Percentiles rank a stretch among this genome's conserved stretches.
Evolutionary conservation across 108 stramenopile species (phyloP).

Genomic region (Conticribra weissflogii): DNA sequence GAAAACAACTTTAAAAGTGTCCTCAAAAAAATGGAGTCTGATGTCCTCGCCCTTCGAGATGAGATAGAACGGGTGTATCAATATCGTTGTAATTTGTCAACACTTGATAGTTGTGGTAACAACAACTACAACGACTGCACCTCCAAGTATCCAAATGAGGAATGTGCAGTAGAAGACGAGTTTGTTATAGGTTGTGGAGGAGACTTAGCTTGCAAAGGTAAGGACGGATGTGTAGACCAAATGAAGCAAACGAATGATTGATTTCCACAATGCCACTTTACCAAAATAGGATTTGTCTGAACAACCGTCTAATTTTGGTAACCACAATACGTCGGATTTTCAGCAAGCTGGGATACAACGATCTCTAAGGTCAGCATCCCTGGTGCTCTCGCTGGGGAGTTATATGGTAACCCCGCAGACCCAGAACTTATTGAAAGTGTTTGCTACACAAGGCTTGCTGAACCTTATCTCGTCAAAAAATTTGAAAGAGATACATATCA

Average conservation of each 20-base stretch:
- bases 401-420: slow-evolving; percentile 16
- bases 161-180: slow-evolving; percentile 8
- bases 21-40: slow-evolving; percentile 16
- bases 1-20: slow-evolving; percentile 13
- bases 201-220: slow-evolving; percentile 22
- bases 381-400: not conserved
- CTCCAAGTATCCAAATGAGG: slow-evolving; percentile 16
- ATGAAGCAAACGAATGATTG: not conserved
- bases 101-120: slow-evolving; percentile 10
- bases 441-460: slow-evolving; percentile 34
- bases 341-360: slow-evolving; percentile 19
- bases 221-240: no score
- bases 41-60: slow-evolving; percentile 24
- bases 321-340: not conserved
- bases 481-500: slow-evolving; percentile 15
- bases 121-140: slow-evolving; percentile 29
- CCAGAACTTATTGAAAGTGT: slow-evolving; percentile 24
- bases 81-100: slow-evolving; percentile 11
- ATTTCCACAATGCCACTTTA: not conserved
- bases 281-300: no score
- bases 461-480: slow-evolving; percentile 31
- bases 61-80: slow-evolving; percentile 20
- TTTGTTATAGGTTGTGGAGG: slow-evolving; percentile 22
- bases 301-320: no score
- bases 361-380: slow-evolving; percentile 17